Evolutionary conservation across 2,329 filamentous ascomycete species (phyloP).

Genomic region (Ophiosphaerella narmari): DNA sequence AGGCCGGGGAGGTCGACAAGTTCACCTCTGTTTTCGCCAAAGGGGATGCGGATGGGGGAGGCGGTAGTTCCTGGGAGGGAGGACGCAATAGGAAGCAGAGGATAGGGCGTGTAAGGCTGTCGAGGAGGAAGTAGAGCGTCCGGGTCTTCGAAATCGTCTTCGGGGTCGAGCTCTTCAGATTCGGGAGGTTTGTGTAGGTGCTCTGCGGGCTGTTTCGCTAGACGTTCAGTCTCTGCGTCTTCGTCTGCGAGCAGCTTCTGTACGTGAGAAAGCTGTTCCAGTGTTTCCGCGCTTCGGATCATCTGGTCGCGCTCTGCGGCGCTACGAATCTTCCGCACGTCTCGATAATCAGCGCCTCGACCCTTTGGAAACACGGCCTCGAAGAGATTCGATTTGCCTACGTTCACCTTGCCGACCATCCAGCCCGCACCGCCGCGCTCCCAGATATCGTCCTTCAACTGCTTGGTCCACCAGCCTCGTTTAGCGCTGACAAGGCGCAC

Average conservation of each 20-base stretch:
- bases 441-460: constrained; percentile 85
- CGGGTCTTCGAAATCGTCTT: constrained; percentile 36
- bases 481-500: constrained; percentile 84
- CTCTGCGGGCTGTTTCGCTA: constrained; percentile 20
- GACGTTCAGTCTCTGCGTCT: constrained; percentile 34
- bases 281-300: constrained; percentile 29
- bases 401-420: constrained; percentile 98
- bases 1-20: constrained; percentile 91
- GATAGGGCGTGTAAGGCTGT: constrained; percentile 74
- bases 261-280: constrained; percentile 29
- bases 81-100: constrained; percentile 84
- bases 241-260: constrained; percentile 40
- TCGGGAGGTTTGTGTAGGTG: constrained; percentile 26
- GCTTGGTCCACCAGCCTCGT: constrained; percentile 86
- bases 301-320: constrained; percentile 40
- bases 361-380: constrained; percentile 83
- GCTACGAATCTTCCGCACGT: constrained; percentile 41
- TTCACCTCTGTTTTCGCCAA: constrained; percentile 83
- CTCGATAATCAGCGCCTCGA: constrained; percentile 44
- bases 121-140: constrained; percentile 72
- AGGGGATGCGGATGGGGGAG: constrained; percentile 90
- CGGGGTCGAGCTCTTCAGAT: constrained; percentile 23
- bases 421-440: constrained; percentile 82
- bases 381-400: constrained; percentile 93
- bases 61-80: constrained; percentile 90